Evolutionary conservation across 352 stramenopile species (phyloP).

Genomic region (Globisporangium apiculatum): DNA sequence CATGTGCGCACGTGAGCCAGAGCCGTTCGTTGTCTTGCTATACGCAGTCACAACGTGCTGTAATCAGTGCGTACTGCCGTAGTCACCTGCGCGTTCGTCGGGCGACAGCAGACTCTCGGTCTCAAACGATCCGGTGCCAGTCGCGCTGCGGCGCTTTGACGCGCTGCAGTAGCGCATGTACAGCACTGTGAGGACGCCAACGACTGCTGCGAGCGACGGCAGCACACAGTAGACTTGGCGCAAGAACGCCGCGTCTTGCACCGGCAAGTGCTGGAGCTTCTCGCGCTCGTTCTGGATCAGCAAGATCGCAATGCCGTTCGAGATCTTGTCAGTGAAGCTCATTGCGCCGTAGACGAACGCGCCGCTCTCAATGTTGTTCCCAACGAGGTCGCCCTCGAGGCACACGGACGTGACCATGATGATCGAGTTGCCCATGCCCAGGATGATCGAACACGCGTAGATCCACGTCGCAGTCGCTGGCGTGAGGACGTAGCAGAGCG

Average conservation of each 20-base stretch:
- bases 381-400: conserved; percentile 73
- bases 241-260: conserved; percentile 60
- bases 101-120: conserved; percentile 23
- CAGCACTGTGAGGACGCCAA: conserved; percentile 53
- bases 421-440: conserved; percentile 82
- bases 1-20: background rate
- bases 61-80: conserved; percentile 11
- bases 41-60: background rate
- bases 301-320: conserved; percentile 74
- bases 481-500: conserved; percentile 51
- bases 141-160: conserved; percentile 19
- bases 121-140: conserved; percentile 14
- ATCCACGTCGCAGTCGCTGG: conserved; percentile 57
- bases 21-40: background rate
- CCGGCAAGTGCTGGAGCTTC: conserved; percentile 46
- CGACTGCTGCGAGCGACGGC: conserved; percentile 46
- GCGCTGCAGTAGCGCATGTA: conserved; percentile 70
- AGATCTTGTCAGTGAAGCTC: conserved; percentile 87
- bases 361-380: conserved; percentile 75
- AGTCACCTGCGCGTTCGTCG: conserved; percentile 15
- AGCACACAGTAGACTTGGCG: conserved; percentile 70
- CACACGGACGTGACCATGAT: conserved; percentile 86
- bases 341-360: conserved; percentile 85
- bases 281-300: conserved; percentile 79
- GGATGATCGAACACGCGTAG: conserved; percentile 58